phyloP scores from a whole-genome alignment of 2,329 filamentous ascomycete species.

The Bertia moriformis region DNA sequence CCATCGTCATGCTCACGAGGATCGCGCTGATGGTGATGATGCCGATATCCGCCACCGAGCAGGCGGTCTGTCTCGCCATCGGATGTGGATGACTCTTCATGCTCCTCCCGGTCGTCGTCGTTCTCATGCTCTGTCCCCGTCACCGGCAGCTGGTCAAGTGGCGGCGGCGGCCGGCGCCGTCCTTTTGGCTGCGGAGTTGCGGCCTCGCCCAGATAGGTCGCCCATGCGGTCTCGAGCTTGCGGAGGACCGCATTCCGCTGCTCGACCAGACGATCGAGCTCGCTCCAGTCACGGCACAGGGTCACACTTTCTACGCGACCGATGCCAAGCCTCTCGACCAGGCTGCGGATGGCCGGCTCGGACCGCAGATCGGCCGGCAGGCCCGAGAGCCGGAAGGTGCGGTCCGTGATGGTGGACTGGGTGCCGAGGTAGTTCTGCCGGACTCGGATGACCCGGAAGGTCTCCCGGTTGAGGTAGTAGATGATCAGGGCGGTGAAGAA shows the following conservation, averaged over 20 bases:
- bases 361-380: constrained; percentile 68
- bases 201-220: constrained; percentile 48
- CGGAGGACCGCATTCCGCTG: constrained; percentile 51
- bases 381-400: constrained; percentile 80
- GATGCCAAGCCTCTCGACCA: constrained; percentile 77
- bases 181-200: no score
- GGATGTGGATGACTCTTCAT: no score
- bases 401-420: constrained; percentile 88
- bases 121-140: constrained; percentile 11
- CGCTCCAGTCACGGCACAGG: constrained; percentile 73
- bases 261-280: constrained; percentile 61
- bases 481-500: constrained; percentile 72
- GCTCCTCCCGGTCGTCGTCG: constrained; percentile 19
- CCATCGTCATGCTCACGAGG: constrained; percentile 25
- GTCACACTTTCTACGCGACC: constrained; percentile 80
- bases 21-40: constrained; percentile 19
- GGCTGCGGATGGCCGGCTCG: constrained; percentile 69
- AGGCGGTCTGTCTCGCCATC: constrained; percentile 44
- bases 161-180: constrained; percentile 1
- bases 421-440: constrained; percentile 84
- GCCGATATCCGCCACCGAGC: constrained; percentile 29
- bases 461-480: constrained; percentile 72
- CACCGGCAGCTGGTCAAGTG: constrained; percentile 11
- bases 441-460: constrained; percentile 68
- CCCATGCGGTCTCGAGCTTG: constrained; percentile 73